phyloP scores from a whole-genome alignment of 2,329 filamentous ascomycete genomes.

The Sodiomyces alkalinus region DNA sequence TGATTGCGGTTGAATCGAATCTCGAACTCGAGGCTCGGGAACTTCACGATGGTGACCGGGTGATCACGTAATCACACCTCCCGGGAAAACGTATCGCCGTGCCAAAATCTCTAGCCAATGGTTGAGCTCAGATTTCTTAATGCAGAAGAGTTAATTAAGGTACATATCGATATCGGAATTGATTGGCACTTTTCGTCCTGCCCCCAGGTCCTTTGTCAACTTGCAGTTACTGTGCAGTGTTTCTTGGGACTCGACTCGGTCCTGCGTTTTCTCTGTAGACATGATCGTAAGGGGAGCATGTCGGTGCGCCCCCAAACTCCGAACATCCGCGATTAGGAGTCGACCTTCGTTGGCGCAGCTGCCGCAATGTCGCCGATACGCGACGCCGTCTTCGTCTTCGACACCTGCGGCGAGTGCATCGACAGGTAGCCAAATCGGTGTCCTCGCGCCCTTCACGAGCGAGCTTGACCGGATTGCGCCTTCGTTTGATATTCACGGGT shows the following conservation, averaged over 20 bases:
- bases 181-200: too few relatives aligned
- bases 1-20: constrained; percentile 4
- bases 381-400: constrained; percentile 6
- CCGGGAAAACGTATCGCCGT: too few relatives aligned
- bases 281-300: constrained; percentile 19
- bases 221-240: too few relatives aligned
- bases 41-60: not conserved
- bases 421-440: constrained; percentile 16
- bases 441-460: constrained; percentile 38
- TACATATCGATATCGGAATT: too few relatives aligned
- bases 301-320: constrained; percentile 15
- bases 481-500: constrained; percentile 73
- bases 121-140: constrained; percentile 6
- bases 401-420: constrained; percentile 6
- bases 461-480: constrained; percentile 84
- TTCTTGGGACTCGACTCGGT: constrained; percentile 1
- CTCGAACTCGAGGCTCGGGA: constrained; percentile 4
- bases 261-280: constrained; percentile 2
- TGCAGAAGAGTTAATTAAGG: too few relatives aligned
- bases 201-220: too few relatives aligned
- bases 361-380: constrained; percentile 8
- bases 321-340: constrained; percentile 3
- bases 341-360: constrained; percentile 1
- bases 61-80: constrained; percentile 2
- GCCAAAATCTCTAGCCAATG: too few relatives aligned